Conservation (phyloP, 2,329 filamentous ascomycete genomes). For the Alternaria infectoria region DNA sequence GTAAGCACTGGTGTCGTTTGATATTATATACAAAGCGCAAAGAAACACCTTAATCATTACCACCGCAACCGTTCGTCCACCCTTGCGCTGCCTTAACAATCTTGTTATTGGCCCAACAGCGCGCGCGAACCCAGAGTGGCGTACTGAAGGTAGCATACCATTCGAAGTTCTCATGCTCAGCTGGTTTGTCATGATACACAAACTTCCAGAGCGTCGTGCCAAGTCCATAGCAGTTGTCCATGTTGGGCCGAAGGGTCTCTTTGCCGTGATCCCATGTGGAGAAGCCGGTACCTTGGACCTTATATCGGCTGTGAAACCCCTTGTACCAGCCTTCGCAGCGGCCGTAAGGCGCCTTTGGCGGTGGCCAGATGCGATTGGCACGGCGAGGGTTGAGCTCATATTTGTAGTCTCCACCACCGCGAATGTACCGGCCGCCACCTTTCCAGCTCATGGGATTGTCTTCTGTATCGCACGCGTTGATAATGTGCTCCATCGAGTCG, state of each 20-base stretch:
- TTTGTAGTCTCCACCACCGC: background rate
- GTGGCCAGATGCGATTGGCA: background rate
- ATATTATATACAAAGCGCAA: background rate
- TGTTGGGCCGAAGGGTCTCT: conserved; percentile 3
- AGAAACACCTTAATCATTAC: background rate
- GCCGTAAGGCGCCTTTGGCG: background rate
- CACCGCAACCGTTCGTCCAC: background rate
- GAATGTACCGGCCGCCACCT: conserved; percentile 1
- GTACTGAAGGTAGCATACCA: background rate
- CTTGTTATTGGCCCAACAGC: conserved; percentile 1
- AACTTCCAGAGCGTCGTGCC: conserved; percentile 8
- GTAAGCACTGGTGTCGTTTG: background rate
- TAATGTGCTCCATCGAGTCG: background rate
- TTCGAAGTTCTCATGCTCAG: background rate
- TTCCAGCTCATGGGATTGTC: conserved; percentile 11
- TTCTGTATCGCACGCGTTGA: background rate
- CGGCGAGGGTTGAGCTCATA: conserved; percentile 7
- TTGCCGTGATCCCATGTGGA: background rate
- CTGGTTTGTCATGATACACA: background rate
- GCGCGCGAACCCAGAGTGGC: background rate
- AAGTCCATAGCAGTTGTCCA: conserved; percentile 7
- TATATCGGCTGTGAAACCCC: background rate
- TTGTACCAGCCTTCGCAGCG: conserved; percentile 9
- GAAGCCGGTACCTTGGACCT: conserved; percentile 3
- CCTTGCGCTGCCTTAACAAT: background rate